These are phyloP conservation scores for Stellera chamaejasme DNA, from an alignment of 345 rosid species.

Conservation along the genomic window DNA sequence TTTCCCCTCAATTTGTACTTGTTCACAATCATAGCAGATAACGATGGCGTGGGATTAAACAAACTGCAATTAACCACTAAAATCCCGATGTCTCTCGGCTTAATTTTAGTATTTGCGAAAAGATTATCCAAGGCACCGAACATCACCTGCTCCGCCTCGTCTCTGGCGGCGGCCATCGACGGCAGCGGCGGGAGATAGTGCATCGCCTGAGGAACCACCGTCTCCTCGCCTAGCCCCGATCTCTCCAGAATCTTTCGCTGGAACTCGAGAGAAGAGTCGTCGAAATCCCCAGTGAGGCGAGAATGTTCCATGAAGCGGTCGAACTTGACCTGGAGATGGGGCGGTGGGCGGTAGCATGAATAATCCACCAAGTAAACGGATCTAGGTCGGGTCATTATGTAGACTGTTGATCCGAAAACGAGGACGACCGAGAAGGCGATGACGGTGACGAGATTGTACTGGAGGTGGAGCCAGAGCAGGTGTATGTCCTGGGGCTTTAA, in stretches of 20 bases:
- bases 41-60: conserved; percentile 89
- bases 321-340: conserved; percentile 38
- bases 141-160: conserved; percentile 93
- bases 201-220: conserved; percentile 76
- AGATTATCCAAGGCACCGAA: conserved; percentile 71
- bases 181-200: conserved; percentile 70
- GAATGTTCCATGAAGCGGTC: conserved; percentile 79
- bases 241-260: conserved; percentile 75
- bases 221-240: conserved; percentile 92
- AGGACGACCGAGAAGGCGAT: conserved; percentile 52
- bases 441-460: conserved; percentile 69
- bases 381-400: conserved; percentile 78
- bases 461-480: conserved; percentile 78
- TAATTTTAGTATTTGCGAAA: conserved; percentile 56
- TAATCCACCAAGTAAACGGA: conserved; percentile 69
- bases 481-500: conserved; percentile 51
- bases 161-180: conserved; percentile 79
- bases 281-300: conserved; percentile 54
- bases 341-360: conserved; percentile 73
- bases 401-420: conserved; percentile 61
- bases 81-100: conserved; percentile 78
- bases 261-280: conserved; percentile 75
- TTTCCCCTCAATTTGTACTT: conserved; percentile 81
- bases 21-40: conserved; percentile 86
- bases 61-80: conserved; percentile 86